Base-by-base conservation (phyloP, 148 eudicot genomes). In the Diospyros kaki region DNA sequence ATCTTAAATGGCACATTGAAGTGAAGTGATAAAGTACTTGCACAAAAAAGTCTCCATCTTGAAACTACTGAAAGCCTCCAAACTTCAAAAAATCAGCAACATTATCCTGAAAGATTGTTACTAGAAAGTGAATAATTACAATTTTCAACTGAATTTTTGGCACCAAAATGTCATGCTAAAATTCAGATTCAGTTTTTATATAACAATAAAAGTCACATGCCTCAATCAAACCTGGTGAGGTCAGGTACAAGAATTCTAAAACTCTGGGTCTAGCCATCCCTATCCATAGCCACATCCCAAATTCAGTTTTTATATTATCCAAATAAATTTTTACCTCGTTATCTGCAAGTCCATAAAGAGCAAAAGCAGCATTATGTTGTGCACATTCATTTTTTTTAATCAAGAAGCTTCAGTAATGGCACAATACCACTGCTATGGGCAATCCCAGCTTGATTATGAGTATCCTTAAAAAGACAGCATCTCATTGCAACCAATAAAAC, bases 361-460 rank as follows among this genome's bases (percentile, higher is more conserved):
- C 92, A 83, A 94, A 94, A 42, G 98, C 98, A 75, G 98, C 92
- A 87, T 94, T 94, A 73, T 94, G 98, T 68, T 92, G 98, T 67
- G 92, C 85, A 69, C 91, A 89, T 75, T 89, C 92, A 87, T 85
- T 89, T 76, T 78, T 28, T 89, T 45, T 97, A 94, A 68, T 89
- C 92, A 70, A 94, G 96, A 78, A 94, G 98, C 78, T 84, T 92
- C 76, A 94, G 68, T 48, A 94, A 80, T 74, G 96, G 98, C 55
- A 66, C 51, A 42, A 92, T 70, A 63, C 93, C 97, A 68, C 96
- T 92, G 69, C 92, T 80, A 65, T 94, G 97, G 61, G 83, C 93
- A 74, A 94, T 92, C 53, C 97, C 98, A 80, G 97, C 98, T 83
- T 94, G 98, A 82, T 92, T 94, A 77, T 94, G 96, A 28, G 88